Conservation (phyloP, 768 basidiomycete genomes). For the Rhizopogon vesiculosus region DNA sequence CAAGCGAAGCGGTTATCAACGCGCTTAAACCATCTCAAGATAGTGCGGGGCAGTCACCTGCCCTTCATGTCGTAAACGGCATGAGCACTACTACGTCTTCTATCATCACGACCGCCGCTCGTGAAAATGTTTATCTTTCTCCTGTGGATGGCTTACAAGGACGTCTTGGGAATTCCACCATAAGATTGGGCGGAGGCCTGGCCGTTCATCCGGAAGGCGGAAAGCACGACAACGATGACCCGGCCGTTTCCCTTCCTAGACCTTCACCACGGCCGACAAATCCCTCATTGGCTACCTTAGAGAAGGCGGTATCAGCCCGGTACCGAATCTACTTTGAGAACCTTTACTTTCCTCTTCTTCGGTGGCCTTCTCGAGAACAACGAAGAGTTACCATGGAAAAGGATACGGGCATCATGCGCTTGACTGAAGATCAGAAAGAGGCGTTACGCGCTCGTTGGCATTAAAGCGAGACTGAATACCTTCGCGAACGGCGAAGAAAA, state of each 20-base stretch:
- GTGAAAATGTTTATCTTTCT: slow-evolving; percentile 54
- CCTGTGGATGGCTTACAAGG: slow-evolving; percentile 46
- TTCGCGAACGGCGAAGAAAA: slow-evolving; percentile 78
- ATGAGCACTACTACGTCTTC: slow-evolving; percentile 70
- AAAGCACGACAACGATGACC: slow-evolving; percentile 48
- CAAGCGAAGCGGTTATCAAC: slow-evolving; percentile 68
- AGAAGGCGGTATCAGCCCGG: slow-evolving; percentile 83
- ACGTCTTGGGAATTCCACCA: slow-evolving; percentile 54
- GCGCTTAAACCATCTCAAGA: slow-evolving; percentile 56
- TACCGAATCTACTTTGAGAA: slow-evolving; percentile 87
- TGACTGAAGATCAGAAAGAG: slow-evolving; percentile 68
- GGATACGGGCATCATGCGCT: slow-evolving; percentile 73
- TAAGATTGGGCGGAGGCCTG: slow-evolving; percentile 58
- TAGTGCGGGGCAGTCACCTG: slow-evolving; percentile 36
- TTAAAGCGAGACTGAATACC: slow-evolving; percentile 85
- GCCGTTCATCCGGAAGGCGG: slow-evolving; percentile 62
- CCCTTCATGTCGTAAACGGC: slow-evolving; percentile 78
- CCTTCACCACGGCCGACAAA: slow-evolving; percentile 47
- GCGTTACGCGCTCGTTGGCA: slow-evolving; percentile 70
- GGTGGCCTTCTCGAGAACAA: slow-evolving; percentile 83
- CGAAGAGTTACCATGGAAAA: slow-evolving; percentile 82
- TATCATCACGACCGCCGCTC: slow-evolving; percentile 69
- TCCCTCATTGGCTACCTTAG: slow-evolving; percentile 87
- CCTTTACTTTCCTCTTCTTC: slow-evolving; percentile 80
- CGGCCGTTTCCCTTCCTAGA: slow-evolving; percentile 16